Conservation (phyloP, 495 filamentous ascomycete species). For the Penicillium soppii region DNA sequence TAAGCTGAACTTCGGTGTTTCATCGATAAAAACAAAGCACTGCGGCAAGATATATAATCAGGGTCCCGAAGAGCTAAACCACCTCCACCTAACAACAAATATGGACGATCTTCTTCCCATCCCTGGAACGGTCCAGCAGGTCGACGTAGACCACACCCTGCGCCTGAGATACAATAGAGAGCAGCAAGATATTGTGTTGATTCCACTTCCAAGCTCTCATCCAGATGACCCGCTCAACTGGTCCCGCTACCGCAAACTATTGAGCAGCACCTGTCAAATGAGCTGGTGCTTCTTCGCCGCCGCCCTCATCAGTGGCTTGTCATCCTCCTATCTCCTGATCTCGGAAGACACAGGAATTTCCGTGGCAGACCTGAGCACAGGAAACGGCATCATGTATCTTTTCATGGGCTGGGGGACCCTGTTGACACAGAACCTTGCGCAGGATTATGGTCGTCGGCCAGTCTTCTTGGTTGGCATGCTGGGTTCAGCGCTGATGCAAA, state of each 20-base stretch:
- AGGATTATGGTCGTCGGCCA: conserved; percentile 32
- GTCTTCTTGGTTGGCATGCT: conserved; percentile 29
- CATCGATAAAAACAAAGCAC: no score
- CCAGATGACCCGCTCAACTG: conserved; percentile 53
- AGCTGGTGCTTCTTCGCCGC: background rate
- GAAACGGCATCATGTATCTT: conserved; percentile 34
- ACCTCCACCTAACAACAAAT: background rate
- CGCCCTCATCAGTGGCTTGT: background rate
- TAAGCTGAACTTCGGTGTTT: no score
- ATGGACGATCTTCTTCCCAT: conserved; percentile 9
- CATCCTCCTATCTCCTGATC: background rate
- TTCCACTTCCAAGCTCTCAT: conserved; percentile 43
- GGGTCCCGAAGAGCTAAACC: background rate
- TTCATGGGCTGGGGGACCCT: conserved; percentile 37
- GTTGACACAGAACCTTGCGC: conserved; percentile 32
- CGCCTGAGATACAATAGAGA: conserved; percentile 23
- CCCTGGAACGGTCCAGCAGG: conserved; percentile 39
- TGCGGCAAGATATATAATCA: background rate
- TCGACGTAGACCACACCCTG: conserved; percentile 32
- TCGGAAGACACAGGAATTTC: conserved; percentile 33
- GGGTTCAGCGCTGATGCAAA: conserved; percentile 29
- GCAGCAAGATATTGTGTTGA: conserved; percentile 40
- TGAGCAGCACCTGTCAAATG: background rate
- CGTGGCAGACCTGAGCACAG: conserved; percentile 22
- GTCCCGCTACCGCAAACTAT: conserved; percentile 37